A percentile compares a stretch with the other conserved stretches of the same genome.
Conservation (phyloP, 192 early-diverging fungal species). For the Backusella tuberculispora region DNA sequence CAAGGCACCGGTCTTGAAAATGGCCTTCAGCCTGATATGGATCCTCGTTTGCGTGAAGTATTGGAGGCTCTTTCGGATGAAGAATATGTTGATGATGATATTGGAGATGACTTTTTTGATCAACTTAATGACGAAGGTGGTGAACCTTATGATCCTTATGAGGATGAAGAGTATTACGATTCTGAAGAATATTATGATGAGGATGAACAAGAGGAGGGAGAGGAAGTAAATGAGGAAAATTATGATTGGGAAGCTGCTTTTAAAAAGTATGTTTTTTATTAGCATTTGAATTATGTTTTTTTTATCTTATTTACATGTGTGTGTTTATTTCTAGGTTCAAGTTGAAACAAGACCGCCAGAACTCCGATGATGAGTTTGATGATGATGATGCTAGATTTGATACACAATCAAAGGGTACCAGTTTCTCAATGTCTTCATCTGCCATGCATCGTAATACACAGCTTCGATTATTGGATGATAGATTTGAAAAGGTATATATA, state of each 20-base stretch:
- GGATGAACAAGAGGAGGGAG: slow-evolving; percentile 49
- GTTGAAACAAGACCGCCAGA: slow-evolving; percentile 41
- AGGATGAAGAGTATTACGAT: slow-evolving; percentile 66
- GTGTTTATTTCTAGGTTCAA: slow-evolving; percentile 40
- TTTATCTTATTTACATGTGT: not conserved
- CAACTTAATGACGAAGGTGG: slow-evolving; percentile 69
- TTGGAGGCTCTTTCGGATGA: slow-evolving; percentile 95
- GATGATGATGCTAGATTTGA: slow-evolving; percentile 50
- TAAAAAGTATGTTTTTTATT: slow-evolving; percentile 42
- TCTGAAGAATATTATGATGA: slow-evolving; percentile 46
- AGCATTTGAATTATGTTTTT: not conserved
- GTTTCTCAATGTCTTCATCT: slow-evolving; percentile 91
- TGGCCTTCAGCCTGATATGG: slow-evolving; percentile 74
- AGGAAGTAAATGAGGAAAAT: slow-evolving; percentile 42
- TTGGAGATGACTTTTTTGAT: slow-evolving; percentile 85
- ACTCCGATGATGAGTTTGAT: slow-evolving; percentile 47
- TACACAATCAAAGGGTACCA: slow-evolving; percentile 46
- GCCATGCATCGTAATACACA: slow-evolving; percentile 92
- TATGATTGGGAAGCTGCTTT: slow-evolving; percentile 58
- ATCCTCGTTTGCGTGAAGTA: slow-evolving; percentile 81
- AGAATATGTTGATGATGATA: slow-evolving; percentile 78
- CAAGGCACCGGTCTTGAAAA: slow-evolving; percentile 63
- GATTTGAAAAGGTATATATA: slow-evolving; percentile 80
- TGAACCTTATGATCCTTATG: slow-evolving; percentile 50
- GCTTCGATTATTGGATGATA: slow-evolving; percentile 89